Conservation (phyloP, 768 basidiomycete species). For the Boletus tylopilopsis region DNA sequence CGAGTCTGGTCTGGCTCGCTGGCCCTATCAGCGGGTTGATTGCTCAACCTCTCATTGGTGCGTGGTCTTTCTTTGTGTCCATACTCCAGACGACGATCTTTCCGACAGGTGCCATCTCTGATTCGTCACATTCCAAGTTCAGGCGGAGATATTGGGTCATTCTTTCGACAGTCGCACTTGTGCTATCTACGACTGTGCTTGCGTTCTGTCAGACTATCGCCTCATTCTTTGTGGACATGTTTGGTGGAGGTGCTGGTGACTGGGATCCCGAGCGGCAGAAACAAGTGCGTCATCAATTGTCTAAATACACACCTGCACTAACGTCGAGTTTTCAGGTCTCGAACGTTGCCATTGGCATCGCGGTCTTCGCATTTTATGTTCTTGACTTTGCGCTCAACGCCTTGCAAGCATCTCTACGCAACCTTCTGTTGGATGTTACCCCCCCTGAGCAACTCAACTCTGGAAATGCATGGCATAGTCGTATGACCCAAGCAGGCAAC, state of each 20-base stretch:
- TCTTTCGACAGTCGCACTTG: constrained; percentile 79
- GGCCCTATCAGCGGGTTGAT: constrained; percentile 94
- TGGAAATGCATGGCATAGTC: constrained; percentile 98
- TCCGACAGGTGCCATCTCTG: constrained; percentile 82
- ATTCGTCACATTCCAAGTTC: constrained; percentile 87
- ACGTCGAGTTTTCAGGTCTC: constrained; percentile 44
- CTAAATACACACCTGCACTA: not conserved
- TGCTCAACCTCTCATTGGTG: constrained; percentile 98
- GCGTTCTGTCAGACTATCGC: constrained; percentile 82
- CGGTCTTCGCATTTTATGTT: constrained; percentile 86
- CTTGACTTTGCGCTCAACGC: constrained; percentile 98
- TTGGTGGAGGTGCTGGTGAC: constrained; percentile 73
- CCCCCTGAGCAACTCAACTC: constrained; percentile 86
- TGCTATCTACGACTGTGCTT: constrained; percentile 70
- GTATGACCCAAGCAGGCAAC: constrained; percentile 96
- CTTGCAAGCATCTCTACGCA: constrained; percentile 86
- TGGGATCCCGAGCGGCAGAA: constrained; percentile 77
- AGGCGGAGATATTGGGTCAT: constrained; percentile 90
- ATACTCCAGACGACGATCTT: constrained; percentile 3
- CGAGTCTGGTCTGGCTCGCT: constrained; percentile 92
- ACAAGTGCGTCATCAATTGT: constrained; percentile 41
- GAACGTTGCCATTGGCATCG: constrained; percentile 76
- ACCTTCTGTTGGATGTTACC: constrained; percentile 88
- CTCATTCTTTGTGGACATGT: constrained; percentile 68
- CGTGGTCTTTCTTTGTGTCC: not conserved